Conservation (phyloP, 2,329 filamentous ascomycete species). For the Pleurostoma richardsiae region DNA sequence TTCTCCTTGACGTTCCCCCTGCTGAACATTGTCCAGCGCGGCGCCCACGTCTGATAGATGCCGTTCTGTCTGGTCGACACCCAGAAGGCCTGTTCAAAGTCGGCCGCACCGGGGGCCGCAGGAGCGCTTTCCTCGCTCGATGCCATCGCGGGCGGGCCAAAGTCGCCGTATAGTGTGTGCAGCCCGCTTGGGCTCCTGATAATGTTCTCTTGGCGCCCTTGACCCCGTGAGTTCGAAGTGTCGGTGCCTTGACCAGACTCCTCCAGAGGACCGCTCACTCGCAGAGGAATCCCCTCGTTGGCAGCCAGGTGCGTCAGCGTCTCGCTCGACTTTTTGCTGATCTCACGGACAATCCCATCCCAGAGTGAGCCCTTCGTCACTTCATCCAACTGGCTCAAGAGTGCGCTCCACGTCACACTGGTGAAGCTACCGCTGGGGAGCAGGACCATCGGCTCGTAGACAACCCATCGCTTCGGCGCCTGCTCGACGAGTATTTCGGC, state of each 20-base stretch:
- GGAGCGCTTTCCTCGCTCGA: slow-evolving; percentile 19
- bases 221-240: slow-evolving; percentile 3
- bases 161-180: slow-evolving; percentile 66
- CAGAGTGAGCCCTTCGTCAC: slow-evolving; percentile 34
- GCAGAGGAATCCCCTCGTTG: slow-evolving; percentile 56
- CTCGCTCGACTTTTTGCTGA: slow-evolving; percentile 35
- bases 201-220: slow-evolving; percentile 51
- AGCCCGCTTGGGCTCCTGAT: slow-evolving; percentile 70
- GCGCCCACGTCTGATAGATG: slow-evolving; percentile 81
- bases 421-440: slow-evolving; percentile 55
- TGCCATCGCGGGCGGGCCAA: slow-evolving; percentile 47
- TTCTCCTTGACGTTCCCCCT: slow-evolving; percentile 90
- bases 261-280: slow-evolving; percentile 10
- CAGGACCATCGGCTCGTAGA: slow-evolving; percentile 57
- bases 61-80: slow-evolving; percentile 72
- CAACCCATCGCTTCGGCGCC: slow-evolving; percentile 53
- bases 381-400: slow-evolving; percentile 22
- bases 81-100: slow-evolving; percentile 72
- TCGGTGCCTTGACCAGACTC: neutral
- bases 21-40: slow-evolving; percentile 90
- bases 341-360: slow-evolving; percentile 37
- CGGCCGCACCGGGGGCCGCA: slow-evolving; percentile 19
- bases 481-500: slow-evolving; percentile 15
- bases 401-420: slow-evolving; percentile 28
- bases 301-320: slow-evolving; percentile 52